Conservation (phyloP, 441 rosid species). For the Capsella rubella region DNA sequence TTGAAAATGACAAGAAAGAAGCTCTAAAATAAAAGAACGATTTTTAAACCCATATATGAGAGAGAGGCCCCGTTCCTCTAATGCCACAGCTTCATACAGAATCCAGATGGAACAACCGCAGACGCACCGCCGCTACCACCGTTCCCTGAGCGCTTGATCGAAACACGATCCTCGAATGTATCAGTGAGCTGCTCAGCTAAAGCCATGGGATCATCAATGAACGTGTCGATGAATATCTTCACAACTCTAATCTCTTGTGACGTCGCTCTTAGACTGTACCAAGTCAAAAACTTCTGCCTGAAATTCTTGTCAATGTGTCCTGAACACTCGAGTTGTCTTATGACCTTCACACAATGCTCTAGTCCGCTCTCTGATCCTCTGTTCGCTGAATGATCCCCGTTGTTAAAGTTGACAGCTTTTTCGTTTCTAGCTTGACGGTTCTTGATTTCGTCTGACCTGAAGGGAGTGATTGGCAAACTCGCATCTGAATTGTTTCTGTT, state of each 20-base stretch:
- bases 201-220: slow-evolving; percentile 77
- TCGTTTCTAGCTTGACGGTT: slow-evolving; percentile 56
- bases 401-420: slow-evolving; percentile 64
- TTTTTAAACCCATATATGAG: too few species aligned
- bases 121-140: slow-evolving; percentile 44
- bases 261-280: slow-evolving; percentile 93
- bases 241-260: slow-evolving; percentile 82
- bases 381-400: slow-evolving; percentile 60
- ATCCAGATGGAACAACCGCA: slow-evolving; percentile 77
- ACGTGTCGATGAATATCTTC: slow-evolving; percentile 80
- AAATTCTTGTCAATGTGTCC: slow-evolving; percentile 89
- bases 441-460: slow-evolving; percentile 60
- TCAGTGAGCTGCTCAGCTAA: slow-evolving; percentile 96
- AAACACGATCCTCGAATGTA: slow-evolving; percentile 76
- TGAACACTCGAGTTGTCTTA: slow-evolving; percentile 87
- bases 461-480: slow-evolving; percentile 86
- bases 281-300: slow-evolving; percentile 94
- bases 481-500: slow-evolving; percentile 52
- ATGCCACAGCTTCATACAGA: slow-evolving; percentile 99
- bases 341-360: slow-evolving; percentile 84
- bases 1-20: slow-evolving; percentile 6
- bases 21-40: neutral
- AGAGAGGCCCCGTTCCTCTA: slow-evolving; percentile 23
- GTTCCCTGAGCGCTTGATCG: slow-evolving; percentile 58
- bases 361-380: slow-evolving; percentile 68